A percentile compares a stretch with the other conserved stretches of the same genome.
Evolutionary conservation across 2,329 filamentous ascomycete genomes (phyloP).

Genomic region (Botrytis pseudocinerea): DNA sequence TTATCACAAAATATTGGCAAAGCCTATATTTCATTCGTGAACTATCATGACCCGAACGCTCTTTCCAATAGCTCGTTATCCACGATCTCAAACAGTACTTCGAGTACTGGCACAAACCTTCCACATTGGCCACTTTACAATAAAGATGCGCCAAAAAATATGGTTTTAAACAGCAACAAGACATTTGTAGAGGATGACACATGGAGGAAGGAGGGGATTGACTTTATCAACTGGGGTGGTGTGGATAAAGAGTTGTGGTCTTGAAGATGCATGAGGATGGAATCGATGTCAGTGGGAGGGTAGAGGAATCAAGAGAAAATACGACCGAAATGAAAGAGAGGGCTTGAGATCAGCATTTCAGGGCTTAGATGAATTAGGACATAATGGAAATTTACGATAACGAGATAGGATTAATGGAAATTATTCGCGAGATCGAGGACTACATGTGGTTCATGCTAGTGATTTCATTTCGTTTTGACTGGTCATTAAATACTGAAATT

Average conservation of each 20-base stretch:
- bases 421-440: background rate
- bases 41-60: constrained; percentile 47
- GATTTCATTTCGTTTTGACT: background rate
- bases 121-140: constrained; percentile 48
- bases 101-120: constrained; percentile 32
- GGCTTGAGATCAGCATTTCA: background rate
- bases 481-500: background rate
- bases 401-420: background rate
- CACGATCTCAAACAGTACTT: constrained; percentile 19
- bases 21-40: constrained; percentile 44
- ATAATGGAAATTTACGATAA: background rate
- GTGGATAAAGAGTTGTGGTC: constrained; percentile 44
- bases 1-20: constrained; percentile 35
- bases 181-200: constrained; percentile 50
- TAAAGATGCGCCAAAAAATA: constrained; percentile 44
- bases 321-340: background rate
- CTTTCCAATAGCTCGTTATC: background rate
- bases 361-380: background rate
- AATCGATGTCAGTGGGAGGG: no score
- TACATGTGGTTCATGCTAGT: constrained; percentile 14
- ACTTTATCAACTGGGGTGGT: constrained; percentile 44
- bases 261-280: background rate
- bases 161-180: constrained; percentile 46
- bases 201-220: constrained; percentile 50
- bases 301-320: background rate